Evolutionary conservation across 2,329 filamentous ascomycete genomes (phyloP).

Genomic region (Colletotrichum tabaci): DNA sequence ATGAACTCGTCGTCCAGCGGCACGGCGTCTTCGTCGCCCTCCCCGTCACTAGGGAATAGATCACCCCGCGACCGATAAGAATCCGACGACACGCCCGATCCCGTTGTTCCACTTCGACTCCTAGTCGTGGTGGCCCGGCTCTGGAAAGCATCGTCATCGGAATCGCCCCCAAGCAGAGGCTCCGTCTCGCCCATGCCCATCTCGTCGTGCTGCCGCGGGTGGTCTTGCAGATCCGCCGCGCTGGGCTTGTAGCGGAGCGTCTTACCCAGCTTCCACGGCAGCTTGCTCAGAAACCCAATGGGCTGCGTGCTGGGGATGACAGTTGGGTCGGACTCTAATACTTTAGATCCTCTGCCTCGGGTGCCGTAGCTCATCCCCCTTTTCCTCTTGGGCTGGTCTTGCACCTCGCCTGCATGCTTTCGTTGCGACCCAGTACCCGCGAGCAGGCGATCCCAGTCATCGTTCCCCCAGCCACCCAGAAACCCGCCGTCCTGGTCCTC

Average conservation of each 20-base stretch:
- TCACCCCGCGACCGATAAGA: slow-evolving; percentile 91
- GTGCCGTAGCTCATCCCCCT: slow-evolving; percentile 93
- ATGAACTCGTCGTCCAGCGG: slow-evolving; percentile 94
- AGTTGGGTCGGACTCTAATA: slow-evolving; percentile 80
- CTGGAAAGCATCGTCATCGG: slow-evolving; percentile 49
- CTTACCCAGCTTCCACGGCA: slow-evolving; percentile 89
- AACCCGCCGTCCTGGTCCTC: slow-evolving; percentile 66
- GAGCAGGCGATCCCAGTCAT: slow-evolving; percentile 88
- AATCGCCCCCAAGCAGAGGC: slow-evolving; percentile 72
- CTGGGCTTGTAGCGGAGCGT: slow-evolving; percentile 91
- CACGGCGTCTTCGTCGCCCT: slow-evolving; percentile 93
- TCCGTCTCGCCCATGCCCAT: slow-evolving; percentile 71
- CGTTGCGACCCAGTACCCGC: slow-evolving; percentile 74
- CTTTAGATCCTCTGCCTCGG: slow-evolving; percentile 59
- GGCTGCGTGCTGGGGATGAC: slow-evolving; percentile 91
- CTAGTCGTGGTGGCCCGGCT: slow-evolving; percentile 59
- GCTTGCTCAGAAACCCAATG: slow-evolving; percentile 84
- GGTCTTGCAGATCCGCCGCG: slow-evolving; percentile 90
- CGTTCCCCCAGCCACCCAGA: slow-evolving; percentile 81
- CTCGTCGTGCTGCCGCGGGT: slow-evolving; percentile 72
- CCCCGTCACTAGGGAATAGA: slow-evolving; percentile 88
- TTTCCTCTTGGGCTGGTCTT: slow-evolving; percentile 79
- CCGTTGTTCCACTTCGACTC: slow-evolving; percentile 83
- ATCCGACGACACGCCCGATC: slow-evolving; percentile 85
- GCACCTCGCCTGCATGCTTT: slow-evolving; percentile 56